A percentile compares a stretch with the other conserved stretches of the same genome.
phyloP scores from a whole-genome alignment of 345 rosid species.

The Salix caprea region DNA sequence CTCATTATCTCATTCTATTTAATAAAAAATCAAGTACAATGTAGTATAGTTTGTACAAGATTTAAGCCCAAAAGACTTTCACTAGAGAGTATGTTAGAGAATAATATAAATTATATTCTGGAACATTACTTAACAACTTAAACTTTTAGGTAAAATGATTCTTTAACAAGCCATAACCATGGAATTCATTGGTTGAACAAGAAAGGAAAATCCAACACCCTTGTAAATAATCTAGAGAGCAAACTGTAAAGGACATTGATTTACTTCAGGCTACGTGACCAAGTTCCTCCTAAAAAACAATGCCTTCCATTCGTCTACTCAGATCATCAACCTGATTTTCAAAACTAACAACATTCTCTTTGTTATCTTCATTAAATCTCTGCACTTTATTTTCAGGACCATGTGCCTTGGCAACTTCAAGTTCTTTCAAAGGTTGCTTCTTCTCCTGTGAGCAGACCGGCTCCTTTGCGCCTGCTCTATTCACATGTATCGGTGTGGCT shows the following conservation, averaged over 20 bases:
- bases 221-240: neutral
- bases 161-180: too few species aligned
- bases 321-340: conserved; percentile 26
- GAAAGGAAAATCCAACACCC: neutral
- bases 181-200: neutral
- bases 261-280: neutral
- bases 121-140: too few species aligned
- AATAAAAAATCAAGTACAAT: too few species aligned
- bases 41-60: too few species aligned
- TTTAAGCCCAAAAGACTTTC: too few species aligned
- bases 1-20: too few species aligned
- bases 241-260: neutral
- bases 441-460: conserved; percentile 2
- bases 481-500: neutral
- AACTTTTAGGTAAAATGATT: too few species aligned
- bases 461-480: neutral
- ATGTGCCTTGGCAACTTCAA: neutral
- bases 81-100: too few species aligned
- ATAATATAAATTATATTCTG: too few species aligned
- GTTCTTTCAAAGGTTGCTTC: conserved; percentile 15
- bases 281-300: conserved; percentile 12
- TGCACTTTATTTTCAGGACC: neutral
- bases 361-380: conserved; percentile 5
- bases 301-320: conserved; percentile 20
- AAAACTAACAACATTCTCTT: conserved; percentile 24